Base-by-base conservation (phyloP, 2,329 filamentous ascomycete species). In the Neonectria ditissima region DNA sequence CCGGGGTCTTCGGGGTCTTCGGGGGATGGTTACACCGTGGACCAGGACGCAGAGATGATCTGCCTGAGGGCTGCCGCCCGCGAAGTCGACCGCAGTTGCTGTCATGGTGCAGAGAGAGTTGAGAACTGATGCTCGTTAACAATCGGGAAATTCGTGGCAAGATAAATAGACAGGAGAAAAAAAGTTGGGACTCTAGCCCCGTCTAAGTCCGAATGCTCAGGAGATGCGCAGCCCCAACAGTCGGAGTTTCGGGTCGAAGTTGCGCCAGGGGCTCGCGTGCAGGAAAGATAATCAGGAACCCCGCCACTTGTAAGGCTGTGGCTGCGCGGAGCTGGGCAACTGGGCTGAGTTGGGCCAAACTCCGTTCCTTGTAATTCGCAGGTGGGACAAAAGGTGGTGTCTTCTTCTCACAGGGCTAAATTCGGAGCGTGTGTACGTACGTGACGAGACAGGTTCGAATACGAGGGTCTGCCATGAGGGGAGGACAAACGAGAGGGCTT, bases 1-100 rank as follows among this genome's bases (percentile, higher is more conserved):
- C 44, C 34, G 24, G 45, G 18, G 20, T 26, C 58, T 54, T 55
- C 60, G 67, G 65, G 71, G 59, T 54, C 22, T 62, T 24, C 16
- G 32, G 50, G 65, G 65, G 56, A 62, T 65, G 78, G 86, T 77
- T 86, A 92, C 89, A 80, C 92, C 88, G 75, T 95, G 92, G 55
- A 94, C 89, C 47, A 95, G 83, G 44, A 95, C 91, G 73, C 89
- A 91, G 65, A 95, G 87, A 77, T 94, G 92, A 68, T 91, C 84
- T 51, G 90, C 88, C 62, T 85, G 80, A 47, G 75, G 56, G 73
- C 79, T 83, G 67, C 85, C 85, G 67, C 86, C 86, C 63, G 80
- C 83, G 73, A 82, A 83, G 67, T 73, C 69, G 53, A 11, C n/a
- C 5, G 65, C 58, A 8, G 68, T 52, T 16, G 26, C 55, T 10